phyloP scores from a whole-genome alignment of 208 protist genomes.

The Trypanosoma theileri region DNA sequence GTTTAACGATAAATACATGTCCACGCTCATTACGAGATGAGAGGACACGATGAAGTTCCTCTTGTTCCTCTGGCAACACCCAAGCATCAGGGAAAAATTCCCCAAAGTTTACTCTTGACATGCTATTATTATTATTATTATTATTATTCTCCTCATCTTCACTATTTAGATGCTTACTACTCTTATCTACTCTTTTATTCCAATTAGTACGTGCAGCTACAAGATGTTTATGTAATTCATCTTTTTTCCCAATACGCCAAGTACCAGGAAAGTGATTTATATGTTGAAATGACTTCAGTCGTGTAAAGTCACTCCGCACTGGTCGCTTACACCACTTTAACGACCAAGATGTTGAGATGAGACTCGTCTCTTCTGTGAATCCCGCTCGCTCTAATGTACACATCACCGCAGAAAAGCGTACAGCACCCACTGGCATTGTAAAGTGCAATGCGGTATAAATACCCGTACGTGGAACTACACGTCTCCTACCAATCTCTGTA shows the following conservation, averaged over 20 bases:
- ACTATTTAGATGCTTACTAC: neutral
- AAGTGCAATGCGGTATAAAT: conserved; percentile 42
- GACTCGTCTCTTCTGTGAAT: conserved; percentile 40
- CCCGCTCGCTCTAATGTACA: conserved; percentile 45
- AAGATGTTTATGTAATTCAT: conserved; percentile 67
- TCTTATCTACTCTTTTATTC: neutral
- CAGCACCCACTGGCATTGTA: conserved; percentile 39
- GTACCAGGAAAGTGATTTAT: conserved; percentile 92
- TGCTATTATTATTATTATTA: neutral
- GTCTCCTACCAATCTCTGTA: neutral
- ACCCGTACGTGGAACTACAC: conserved; percentile 10
- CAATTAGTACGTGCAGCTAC: conserved; percentile 27
- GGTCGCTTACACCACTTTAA: conserved; percentile 72
- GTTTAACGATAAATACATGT: conserved; percentile 81
- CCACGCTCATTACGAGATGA: conserved; percentile 23
- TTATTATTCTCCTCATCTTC: neutral
- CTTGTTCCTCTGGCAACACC: conserved; percentile 50
- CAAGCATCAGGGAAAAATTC: conserved; percentile 54
- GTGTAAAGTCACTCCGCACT: conserved; percentile 52
- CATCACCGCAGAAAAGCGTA: conserved; percentile 63
- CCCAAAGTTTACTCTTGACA: conserved; percentile 15
- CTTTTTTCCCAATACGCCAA: conserved; percentile 79
- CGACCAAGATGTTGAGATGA: conserved; percentile 46
- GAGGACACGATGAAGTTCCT: conserved; percentile 31
- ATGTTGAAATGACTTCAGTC: conserved; percentile 47